Percentiles rank a stretch among this genome's conserved stretches.
Conservation (phyloP, 129 eudicot species). For the Centrapalus pauciflorus region DNA sequence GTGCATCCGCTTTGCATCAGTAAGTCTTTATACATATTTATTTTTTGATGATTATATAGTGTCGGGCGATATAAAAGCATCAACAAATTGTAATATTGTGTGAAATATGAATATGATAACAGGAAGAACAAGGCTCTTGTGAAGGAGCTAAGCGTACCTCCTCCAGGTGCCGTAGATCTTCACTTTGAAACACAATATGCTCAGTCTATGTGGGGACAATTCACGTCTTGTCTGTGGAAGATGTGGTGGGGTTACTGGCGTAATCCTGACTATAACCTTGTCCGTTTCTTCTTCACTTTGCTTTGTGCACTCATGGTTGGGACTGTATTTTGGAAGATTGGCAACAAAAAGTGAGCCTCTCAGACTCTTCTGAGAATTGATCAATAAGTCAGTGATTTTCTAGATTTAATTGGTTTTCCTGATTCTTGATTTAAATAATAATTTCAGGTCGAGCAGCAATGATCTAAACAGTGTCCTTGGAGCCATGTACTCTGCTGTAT, state of each 20-base stretch:
- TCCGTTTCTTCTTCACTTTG: constrained; percentile 57
- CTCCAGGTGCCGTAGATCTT: constrained; percentile 58
- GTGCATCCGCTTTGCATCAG: constrained; percentile 35
- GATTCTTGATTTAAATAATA: not conserved
- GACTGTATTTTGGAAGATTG: constrained; percentile 67
- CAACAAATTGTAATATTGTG: not conserved
- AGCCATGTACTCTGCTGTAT: constrained; percentile 54
- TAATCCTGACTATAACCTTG: constrained; percentile 78
- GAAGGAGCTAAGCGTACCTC: constrained; percentile 54
- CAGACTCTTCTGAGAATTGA: not conserved
- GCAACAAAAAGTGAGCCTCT: constrained; percentile 45
- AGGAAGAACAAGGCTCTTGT: constrained; percentile 53
- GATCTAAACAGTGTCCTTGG: constrained; percentile 44
- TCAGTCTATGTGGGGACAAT: constrained; percentile 62
- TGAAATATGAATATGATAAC: not conserved
- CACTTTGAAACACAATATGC: constrained; percentile 56
- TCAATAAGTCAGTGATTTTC: not conserved
- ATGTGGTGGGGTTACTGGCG: constrained; percentile 88
- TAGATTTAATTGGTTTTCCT: not conserved
- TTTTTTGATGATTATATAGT: not conserved
- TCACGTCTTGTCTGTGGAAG: constrained; percentile 71
- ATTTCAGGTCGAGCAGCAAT: constrained; percentile 37
- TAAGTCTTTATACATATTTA: constrained; percentile 26
- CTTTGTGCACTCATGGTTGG: constrained; percentile 62
- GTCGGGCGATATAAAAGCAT: not conserved